Conservation (phyloP, 768 basidiomycete species). For the Phanerochaete carnosa region DNA sequence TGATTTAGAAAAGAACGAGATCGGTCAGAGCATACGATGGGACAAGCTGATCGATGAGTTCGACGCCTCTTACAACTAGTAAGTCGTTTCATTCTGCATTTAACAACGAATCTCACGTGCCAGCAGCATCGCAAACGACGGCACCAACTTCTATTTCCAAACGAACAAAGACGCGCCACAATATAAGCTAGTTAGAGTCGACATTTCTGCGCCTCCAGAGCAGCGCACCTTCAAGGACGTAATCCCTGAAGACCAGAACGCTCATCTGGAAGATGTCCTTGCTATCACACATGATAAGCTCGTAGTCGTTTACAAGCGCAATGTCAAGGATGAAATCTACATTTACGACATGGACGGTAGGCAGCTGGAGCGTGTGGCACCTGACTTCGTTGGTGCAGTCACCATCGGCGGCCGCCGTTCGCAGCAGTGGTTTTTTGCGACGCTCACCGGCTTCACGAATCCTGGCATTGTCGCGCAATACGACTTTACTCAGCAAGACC, state of each 20-base stretch:
- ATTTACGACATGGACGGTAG: constrained; percentile 55
- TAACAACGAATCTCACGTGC: neutral
- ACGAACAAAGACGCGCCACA: constrained; percentile 68
- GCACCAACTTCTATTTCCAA: constrained; percentile 54
- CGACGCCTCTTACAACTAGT: constrained; percentile 65
- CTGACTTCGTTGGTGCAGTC: constrained; percentile 67
- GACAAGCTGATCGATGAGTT: constrained; percentile 67
- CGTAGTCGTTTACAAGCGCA: constrained; percentile 63
- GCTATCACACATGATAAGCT: constrained; percentile 55
- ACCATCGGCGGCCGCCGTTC: constrained; percentile 47
- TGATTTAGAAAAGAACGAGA: constrained; percentile 55
- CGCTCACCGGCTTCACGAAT: constrained; percentile 64
- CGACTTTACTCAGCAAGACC: constrained; percentile 42
- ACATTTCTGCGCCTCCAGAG: constrained; percentile 44
- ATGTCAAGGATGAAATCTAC: constrained; percentile 81
- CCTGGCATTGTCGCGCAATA: constrained; percentile 67
- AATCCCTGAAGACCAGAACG: constrained; percentile 66
- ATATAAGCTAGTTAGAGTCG: constrained; percentile 63
- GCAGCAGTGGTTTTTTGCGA: constrained; percentile 60
- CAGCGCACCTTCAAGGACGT: constrained; percentile 50
- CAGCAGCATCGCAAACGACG: constrained; percentile 61
- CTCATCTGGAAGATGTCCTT: constrained; percentile 49
- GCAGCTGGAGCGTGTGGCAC: constrained; percentile 51
- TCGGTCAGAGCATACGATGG: constrained; percentile 69
- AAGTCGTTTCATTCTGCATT: constrained; percentile 23